Percentiles rank a stretch among this genome's conserved stretches.
Evolutionary conservation across 306 rosid species (phyloP).

Genomic region (Cucumis cinereus): DNA sequence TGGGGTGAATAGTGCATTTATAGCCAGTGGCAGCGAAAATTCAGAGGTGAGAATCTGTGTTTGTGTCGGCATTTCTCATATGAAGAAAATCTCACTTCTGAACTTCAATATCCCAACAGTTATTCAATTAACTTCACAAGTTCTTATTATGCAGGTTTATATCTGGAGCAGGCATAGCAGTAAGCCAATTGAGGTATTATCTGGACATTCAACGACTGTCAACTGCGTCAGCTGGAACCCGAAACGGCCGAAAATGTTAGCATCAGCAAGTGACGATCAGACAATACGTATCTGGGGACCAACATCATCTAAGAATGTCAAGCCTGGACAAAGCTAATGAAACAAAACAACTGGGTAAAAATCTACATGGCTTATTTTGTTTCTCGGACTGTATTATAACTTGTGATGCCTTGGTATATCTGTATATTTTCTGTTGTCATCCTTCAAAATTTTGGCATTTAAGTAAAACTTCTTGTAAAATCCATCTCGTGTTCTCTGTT

Average conservation of each 20-base stretch:
- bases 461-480: background rate
- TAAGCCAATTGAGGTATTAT: constrained; percentile 58
- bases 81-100: background rate
- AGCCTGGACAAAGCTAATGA: background rate
- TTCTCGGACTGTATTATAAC: background rate
- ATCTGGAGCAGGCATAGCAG: constrained; percentile 58
- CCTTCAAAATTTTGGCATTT: background rate
- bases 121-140: background rate
- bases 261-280: constrained; percentile 80
- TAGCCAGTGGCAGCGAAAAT: constrained; percentile 89
- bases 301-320: constrained; percentile 14
- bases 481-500: background rate
- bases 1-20: constrained; percentile 54
- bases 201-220: constrained; percentile 67
- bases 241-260: constrained; percentile 67
- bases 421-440: background rate
- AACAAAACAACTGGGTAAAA: background rate
- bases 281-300: constrained; percentile 90
- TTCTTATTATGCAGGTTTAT: constrained; percentile 48
- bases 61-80: background rate
- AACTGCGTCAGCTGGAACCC: constrained; percentile 96
- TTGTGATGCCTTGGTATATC: background rate
- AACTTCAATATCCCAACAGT: background rate
- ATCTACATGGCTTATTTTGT: background rate
- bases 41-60: constrained; percentile 39